These are phyloP conservation scores for Hygrophila difformis DNA, from an alignment of 257 asterid genomes.

Conservation along the genomic window DNA sequence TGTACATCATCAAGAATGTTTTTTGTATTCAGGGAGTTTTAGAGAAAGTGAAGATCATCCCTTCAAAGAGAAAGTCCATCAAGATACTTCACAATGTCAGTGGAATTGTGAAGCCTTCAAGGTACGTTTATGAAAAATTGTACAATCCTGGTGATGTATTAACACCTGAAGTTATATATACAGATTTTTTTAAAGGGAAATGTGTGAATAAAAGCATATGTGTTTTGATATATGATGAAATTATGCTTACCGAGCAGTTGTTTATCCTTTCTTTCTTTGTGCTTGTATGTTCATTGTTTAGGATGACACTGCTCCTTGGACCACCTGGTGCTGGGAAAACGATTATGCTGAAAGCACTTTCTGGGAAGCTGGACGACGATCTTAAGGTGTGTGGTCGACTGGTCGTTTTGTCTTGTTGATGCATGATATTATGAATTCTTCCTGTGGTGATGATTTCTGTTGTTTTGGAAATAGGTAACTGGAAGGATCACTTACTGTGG, in stretches of 20 bases:
- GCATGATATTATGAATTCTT: too few relatives aligned
- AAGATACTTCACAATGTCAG: slow-evolving; percentile 21
- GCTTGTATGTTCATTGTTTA: slow-evolving; percentile 8
- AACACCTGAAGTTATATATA: too few relatives aligned
- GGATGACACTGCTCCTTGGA: slow-evolving; percentile 19
- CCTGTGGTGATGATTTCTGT: neutral
- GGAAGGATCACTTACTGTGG: slow-evolving; percentile 42
- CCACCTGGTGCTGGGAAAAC: slow-evolving; percentile 6
- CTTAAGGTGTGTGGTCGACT: slow-evolving; percentile 17
- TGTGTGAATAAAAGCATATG: too few relatives aligned
- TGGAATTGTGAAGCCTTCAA: too few relatives aligned
- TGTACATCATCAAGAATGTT: too few relatives aligned
- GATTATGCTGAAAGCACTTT: neutral
- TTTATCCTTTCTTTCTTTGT: too few relatives aligned
- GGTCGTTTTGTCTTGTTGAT: neutral
- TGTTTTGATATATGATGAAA: too few relatives aligned
- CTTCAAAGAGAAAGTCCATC: slow-evolving; percentile 34
- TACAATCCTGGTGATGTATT: too few relatives aligned
- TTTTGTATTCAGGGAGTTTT: slow-evolving; percentile 29
- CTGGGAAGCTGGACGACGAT: slow-evolving; percentile 3
- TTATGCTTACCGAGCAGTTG: too few relatives aligned
- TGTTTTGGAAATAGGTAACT: neutral
- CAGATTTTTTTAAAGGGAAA: too few relatives aligned
- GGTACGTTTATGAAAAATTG: too few relatives aligned
- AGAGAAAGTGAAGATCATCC: slow-evolving; percentile 27